Evolutionary conservation across 495 filamentous ascomycete species (phyloP), one percentile per base, ranked within the genome.

Genomic region (Penicillium nucicola): DNA sequence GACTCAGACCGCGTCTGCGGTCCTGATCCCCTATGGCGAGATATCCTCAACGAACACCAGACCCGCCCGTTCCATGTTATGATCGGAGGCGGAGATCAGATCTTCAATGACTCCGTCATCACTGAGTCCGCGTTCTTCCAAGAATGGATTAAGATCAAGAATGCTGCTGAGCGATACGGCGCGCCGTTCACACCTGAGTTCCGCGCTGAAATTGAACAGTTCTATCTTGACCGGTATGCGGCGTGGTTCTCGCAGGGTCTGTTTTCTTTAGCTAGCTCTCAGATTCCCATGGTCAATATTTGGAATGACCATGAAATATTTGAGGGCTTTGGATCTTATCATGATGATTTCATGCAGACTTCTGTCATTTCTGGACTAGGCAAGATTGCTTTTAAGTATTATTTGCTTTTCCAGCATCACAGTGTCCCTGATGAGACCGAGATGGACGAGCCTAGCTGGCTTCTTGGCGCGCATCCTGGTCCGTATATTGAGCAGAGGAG

Each of bases 261-360:
- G 25, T 98, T 95, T 64, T 87, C 87, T 19, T 82, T 97, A 66
- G 93, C 92, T 1, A 92, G 86, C 56, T 86, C 88, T 7, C 93
- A 97, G 62, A 97, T 98, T 42, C 93, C 93, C 36, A 97, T 96
- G 92, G 77, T 98, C 57, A 98, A 98, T 66, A 89, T 98, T 54
- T 97, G 87, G 76, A 93, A 97, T 67, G 93, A 97, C 60, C 93
- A 97, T 70, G 93, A 98, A 55, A 95, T 97, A 58, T 93, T 98
- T 53, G 92, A 98, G 67, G 95, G 93, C 1, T 98, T 83, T 66
- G 95, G 95, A 5, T 95, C 90, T 0, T 98, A 98, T 61, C 83
- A 92, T 1, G 80, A 95, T 51, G 81, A 91, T 57, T 93, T 95
- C 58, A 97, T 97, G 88, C 77, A 82, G 49, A 89, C 86, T n/a